A percentile compares a stretch with the other conserved stretches of the same genome.
Conservation (phyloP, 805 yeast species). For the Barnettozyma sucrosica region DNA sequence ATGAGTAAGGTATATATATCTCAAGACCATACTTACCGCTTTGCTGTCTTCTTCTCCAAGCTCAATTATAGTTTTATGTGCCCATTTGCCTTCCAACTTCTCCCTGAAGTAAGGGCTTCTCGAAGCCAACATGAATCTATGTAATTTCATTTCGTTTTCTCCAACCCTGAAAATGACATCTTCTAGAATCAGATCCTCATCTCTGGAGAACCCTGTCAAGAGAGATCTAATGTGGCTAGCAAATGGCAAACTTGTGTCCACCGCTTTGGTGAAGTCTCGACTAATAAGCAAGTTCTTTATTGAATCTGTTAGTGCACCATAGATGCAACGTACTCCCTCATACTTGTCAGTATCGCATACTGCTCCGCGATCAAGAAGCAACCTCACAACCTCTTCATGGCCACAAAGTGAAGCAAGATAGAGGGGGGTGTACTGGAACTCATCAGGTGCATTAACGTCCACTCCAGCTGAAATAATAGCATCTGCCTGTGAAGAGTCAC, state of each 20-base stretch:
- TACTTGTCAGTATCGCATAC: conserved; percentile 76
- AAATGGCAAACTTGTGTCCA: conserved; percentile 65
- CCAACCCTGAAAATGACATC: conserved; percentile 21
- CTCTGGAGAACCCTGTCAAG: conserved; percentile 7
- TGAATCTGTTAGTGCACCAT: conserved; percentile 68
- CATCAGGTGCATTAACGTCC: conserved; percentile 46
- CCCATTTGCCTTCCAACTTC: conserved; percentile 25
- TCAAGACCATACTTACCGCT: conserved; percentile 25
- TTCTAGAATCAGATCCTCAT: conserved; percentile 14
- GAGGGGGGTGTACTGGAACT: conserved; percentile 71
- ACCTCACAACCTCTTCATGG: conserved; percentile 55
- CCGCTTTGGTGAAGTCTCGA: conserved; percentile 62
- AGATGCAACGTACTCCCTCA: conserved; percentile 72
- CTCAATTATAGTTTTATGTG: conserved; percentile 13
- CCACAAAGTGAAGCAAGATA: conserved; percentile 74
- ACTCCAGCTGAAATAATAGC: conserved; percentile 48
- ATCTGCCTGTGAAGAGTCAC: conserved; percentile 63
- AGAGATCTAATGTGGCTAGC: conserved; percentile 61
- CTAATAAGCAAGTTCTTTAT: conserved; percentile 54
- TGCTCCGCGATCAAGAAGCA: conserved; percentile 62
- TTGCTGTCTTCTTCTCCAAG: conserved; percentile 20
- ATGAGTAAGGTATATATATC: conserved; percentile 33
- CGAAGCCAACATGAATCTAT: conserved; percentile 37
- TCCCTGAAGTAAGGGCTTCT: conserved; percentile 29
- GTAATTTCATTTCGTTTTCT: conserved; percentile 23